Conservation (phyloP, 139 green algal species). For the Helicosporidium sp. region DNA sequence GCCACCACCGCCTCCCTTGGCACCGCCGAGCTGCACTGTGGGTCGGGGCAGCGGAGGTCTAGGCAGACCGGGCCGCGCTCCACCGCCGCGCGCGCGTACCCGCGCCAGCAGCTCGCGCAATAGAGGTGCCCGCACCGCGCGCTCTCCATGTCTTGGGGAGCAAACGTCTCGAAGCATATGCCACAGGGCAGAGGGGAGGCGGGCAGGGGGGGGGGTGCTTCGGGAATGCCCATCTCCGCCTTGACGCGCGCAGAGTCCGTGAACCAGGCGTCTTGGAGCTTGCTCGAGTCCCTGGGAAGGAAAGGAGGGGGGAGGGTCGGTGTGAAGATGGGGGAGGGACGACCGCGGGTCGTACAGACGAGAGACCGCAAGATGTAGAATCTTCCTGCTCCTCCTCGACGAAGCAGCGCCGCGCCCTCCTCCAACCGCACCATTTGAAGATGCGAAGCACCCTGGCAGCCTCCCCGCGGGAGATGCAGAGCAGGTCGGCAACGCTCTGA, state of each 20-base stretch:
- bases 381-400: not conserved
- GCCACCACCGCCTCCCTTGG: conserved; percentile 16
- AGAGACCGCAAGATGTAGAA: not conserved
- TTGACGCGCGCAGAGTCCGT: conserved; percentile 47
- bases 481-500: conserved; percentile 16
- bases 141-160: conserved; percentile 21
- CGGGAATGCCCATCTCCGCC: conserved; percentile 26
- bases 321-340: not conserved
- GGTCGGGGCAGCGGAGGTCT: conserved; percentile 43
- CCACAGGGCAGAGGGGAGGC: conserved; percentile 36
- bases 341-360: not conserved
- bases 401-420: not conserved
- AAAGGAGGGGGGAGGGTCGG: not conserved
- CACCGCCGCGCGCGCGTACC: conserved; percentile 35
- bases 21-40: conserved; percentile 29
- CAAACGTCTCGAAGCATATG: conserved; percentile 78
- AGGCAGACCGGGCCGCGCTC: conserved; percentile 28
- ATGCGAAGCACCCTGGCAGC: conserved; percentile 42
- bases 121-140: conserved; percentile 49
- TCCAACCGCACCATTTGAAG: conserved; percentile 47
- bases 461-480: conserved; percentile 36
- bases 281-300: conserved; percentile 48
- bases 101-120: conserved; percentile 52
- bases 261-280: conserved; percentile 80
- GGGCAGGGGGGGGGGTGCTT: not conserved